Base-by-base conservation (phyloP, 1,284 basidiomycete species). In the Spongiforma sp. region DNA sequence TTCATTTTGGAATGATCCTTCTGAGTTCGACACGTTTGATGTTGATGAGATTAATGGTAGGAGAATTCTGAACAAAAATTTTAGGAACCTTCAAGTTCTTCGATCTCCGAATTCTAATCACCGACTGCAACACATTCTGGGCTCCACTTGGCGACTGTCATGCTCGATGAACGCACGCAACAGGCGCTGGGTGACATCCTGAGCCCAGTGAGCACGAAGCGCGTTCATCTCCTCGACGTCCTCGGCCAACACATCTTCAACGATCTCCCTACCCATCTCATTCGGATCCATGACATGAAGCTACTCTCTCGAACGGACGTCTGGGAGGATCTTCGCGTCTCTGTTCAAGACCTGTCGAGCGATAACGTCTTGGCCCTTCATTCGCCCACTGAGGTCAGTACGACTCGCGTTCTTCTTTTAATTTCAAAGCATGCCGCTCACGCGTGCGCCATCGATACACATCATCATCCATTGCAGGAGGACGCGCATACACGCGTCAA, bases 181-280 rank as follows among this genome's bases (percentile, higher is more conserved):
- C n/a, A n/a, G n/a, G n/a, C n/a, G n/a, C n/a, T n/a, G n/a, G n/a
- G n/a, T 21, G 60, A 64, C 34, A 34, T 12, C 6, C 34, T 57
- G 28, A 57, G 55, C 55, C 19, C 46, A 5, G 19, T 46, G n/a
- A n/a, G n/a, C 67, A 36, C 56, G 36, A 67, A 57, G 65, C 60
- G 60, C 21, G 24, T 30, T 33, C 53, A 54, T 17, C 65, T 67
- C 37, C 68, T 69, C 34, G 43, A 67, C 33, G 11, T 32, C 5
- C 65, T 67, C 50, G 33, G 50, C 34, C 68, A 64, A 46, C 65
- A 68, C 15, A 28, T 68, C 52, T 70, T 65, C 66, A 70, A 68
- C 5, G 55, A 70, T 10, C 62, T 70, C 34, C 68, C 67, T 12
- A 19, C 57, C 39, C 62, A 68, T 41, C 67, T 68, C 43, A 68